Percentiles rank a stretch among this genome's conserved stretches.
Conservation (phyloP, 163 green algal species). For the Chlamydomonas reinhardtii region DNA sequence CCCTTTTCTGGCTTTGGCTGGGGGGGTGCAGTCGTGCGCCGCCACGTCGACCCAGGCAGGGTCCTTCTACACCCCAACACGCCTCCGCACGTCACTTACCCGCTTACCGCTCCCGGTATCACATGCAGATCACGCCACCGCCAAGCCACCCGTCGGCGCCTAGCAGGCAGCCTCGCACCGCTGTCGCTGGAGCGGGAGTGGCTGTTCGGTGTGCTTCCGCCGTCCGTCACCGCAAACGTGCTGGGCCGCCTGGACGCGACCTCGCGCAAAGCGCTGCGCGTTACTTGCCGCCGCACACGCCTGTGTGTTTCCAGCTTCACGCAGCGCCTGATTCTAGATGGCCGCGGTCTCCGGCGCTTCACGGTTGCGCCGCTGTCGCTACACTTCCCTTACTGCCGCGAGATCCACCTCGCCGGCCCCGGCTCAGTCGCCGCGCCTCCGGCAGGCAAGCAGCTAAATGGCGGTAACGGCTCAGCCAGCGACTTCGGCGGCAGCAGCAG, state of each 20-base stretch:
- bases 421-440: neutral
- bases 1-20: too few relatives aligned
- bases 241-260: slow-evolving; percentile 26
- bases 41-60: too few relatives aligned
- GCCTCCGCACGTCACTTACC: neutral
- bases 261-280: slow-evolving; percentile 17
- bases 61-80: too few relatives aligned
- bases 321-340: slow-evolving; percentile 2
- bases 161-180: slow-evolving; percentile 2
- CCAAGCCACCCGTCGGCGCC: slow-evolving; percentile 9
- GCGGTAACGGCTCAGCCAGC: too few relatives aligned
- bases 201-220: slow-evolving; percentile 19
- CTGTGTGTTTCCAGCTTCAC: slow-evolving; percentile 14
- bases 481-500: neutral
- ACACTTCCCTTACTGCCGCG: neutral
- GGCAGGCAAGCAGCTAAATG: too few relatives aligned
- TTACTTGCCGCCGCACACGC: slow-evolving; percentile 10
- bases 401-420: slow-evolving; percentile 12
- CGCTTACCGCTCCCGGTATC: too few relatives aligned
- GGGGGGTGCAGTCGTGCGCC: too few relatives aligned
- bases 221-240: slow-evolving; percentile 18
- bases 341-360: slow-evolving; percentile 19
- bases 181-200: slow-evolving; percentile 36
- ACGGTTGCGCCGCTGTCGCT: slow-evolving; percentile 5
- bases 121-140: slow-evolving; percentile 29